Evolutionary conservation across 2,329 filamentous ascomycete genomes (phyloP), one percentile per base, ranked within the genome.

Genomic region (Calonectria montana): DNA sequence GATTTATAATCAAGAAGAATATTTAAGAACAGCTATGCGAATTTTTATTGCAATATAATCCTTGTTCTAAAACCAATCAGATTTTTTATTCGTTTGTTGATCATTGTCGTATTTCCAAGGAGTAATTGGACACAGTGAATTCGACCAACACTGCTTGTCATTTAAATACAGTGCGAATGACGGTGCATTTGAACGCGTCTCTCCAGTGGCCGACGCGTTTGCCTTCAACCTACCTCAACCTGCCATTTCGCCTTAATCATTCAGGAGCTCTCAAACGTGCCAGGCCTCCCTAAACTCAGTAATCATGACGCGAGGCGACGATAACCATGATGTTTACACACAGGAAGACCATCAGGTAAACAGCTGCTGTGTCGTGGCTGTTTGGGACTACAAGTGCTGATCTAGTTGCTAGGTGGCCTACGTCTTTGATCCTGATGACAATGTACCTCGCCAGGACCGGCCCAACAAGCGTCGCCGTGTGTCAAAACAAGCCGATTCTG

Each of bases 401-500:
- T 65, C 43, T 21, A 57, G 5, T 37, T 25, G 35, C 41, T 79
- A 93, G 91, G 87, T 88, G 57, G 90, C 90, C 68, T 93, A 91
- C 80, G 83, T 93, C 74, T 93, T 92, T 81, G 86, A 88, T 71
- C 88, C 91, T 70, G 82, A 86, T 53, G 83, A 85, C 69, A 81
- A 83, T 35, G 83, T 80, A 64, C 74, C 80, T 50, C 76, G 76
- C 61, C 75, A 79, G 41, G 80, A 82, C 50, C 79, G 88, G 45
- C 88, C 90, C 31, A 79, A 87, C 41, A 93, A 94, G 80, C 86
- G 88, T 69, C 87, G 91, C 67, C 91, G 88, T 78, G 83, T 90
- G 9, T 85, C 86, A 0, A 87, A 85, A 66, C 84, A 84, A 65
- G 73, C 79, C 27, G 75, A 77, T n/a, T 63, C 71, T 35, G n/a